These are phyloP conservation scores for Lophiostoma macrostomum DNA, from an alignment of 495 filamentous ascomycete genomes.

Conservation along the genomic window DNA sequence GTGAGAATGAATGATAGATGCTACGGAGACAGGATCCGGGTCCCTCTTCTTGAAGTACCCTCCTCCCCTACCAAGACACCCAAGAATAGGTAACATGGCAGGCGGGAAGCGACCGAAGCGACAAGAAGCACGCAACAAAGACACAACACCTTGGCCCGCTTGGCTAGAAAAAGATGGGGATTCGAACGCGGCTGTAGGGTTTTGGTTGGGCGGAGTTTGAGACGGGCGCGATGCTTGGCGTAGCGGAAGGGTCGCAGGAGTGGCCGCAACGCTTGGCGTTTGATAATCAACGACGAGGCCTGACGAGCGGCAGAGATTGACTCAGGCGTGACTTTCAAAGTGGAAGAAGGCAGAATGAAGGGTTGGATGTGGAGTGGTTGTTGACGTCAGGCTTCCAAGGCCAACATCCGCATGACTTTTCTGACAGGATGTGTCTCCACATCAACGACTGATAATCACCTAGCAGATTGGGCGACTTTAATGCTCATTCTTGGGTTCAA, in stretches of 20 bases:
- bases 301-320: no score
- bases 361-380: no score
- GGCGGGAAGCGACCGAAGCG: background rate
- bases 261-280: constrained; percentile 15
- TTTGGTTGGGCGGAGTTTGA: constrained; percentile 8
- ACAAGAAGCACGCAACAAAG: constrained; percentile 9
- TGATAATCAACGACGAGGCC: no score
- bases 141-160: constrained; percentile 21
- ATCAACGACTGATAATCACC: no score
- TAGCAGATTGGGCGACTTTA: no score
- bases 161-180: constrained; percentile 4
- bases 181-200: constrained; percentile 13
- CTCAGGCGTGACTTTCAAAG: no score
- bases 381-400: no score
- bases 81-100: background rate
- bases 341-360: no score
- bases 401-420: no score
- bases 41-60: background rate
- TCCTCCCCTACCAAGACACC: background rate
- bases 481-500: no score
- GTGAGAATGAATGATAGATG: background rate
- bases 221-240: constrained; percentile 7
- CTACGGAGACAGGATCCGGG: background rate
- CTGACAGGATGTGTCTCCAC: no score
- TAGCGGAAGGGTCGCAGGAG: constrained; percentile 16